These are phyloP conservation scores for Haplosporangium sp. DNA, from an alignment of 371 early-diverging fungal genomes.

Conservation along the genomic window DNA sequence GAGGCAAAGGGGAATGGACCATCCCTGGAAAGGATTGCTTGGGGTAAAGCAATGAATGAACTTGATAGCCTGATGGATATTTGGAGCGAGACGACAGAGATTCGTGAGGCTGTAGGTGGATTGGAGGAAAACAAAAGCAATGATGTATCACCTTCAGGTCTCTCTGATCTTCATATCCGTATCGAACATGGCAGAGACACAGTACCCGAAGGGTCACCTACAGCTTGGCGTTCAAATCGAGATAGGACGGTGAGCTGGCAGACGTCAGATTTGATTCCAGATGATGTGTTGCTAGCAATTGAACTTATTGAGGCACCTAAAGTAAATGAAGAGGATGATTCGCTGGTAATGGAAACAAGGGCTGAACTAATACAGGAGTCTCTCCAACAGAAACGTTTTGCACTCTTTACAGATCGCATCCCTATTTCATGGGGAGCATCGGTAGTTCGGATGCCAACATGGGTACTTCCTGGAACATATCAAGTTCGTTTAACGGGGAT, in stretches of 20 bases:
- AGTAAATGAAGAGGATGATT: neutral
- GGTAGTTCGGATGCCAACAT: conserved; percentile 26
- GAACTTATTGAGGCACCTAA: conserved; percentile 23
- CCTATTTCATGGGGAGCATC: conserved; percentile 28
- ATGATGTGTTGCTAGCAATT: conserved; percentile 12
- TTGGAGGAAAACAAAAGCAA: conserved; percentile 14
- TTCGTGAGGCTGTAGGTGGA: conserved; percentile 1
- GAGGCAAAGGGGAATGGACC: neutral
- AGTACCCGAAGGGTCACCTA: neutral
- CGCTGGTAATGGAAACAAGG: neutral
- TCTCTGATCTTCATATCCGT: conserved; percentile 13
- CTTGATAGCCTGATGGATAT: conserved; percentile 10
- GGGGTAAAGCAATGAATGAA: neutral
- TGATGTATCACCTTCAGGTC: neutral
- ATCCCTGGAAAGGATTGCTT: neutral
- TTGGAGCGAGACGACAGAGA: conserved; percentile 9
- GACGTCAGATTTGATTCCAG: neutral
- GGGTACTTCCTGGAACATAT: conserved; percentile 24
- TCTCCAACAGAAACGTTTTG: conserved; percentile 9
- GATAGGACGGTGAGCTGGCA: conserved; percentile 31
- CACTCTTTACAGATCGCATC: conserved; percentile 28
- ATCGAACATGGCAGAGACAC: conserved; percentile 18
- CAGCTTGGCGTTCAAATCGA: conserved; percentile 30
- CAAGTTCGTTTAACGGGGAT: conserved; percentile 30
- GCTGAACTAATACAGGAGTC: conserved; percentile 8